These are phyloP conservation scores for Vigna unguiculata DNA, from an alignment of 306 rosid genomes.

Conservation along the genomic window DNA sequence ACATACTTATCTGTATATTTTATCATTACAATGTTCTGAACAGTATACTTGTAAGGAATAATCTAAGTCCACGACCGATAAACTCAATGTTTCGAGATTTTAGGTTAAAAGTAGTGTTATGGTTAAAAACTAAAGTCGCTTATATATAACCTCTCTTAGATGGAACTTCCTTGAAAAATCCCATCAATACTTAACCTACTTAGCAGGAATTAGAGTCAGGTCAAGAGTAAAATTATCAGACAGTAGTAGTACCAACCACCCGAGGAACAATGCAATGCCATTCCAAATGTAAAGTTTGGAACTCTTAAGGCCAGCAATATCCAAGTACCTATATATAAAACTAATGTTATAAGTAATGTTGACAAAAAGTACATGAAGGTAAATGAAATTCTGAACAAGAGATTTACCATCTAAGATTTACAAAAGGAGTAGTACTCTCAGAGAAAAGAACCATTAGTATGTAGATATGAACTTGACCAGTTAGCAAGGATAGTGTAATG, in stretches of 20 bases:
- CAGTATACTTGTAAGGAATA: too few relatives aligned
- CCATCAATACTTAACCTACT: neutral
- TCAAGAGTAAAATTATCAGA: slow-evolving; percentile 28
- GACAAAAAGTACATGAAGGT: slow-evolving; percentile 31
- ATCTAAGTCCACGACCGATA: too few relatives aligned
- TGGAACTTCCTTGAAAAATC: too few relatives aligned
- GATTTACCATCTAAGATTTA: slow-evolving; percentile 80
- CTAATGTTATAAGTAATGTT: slow-evolving; percentile 30
- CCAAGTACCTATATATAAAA: slow-evolving; percentile 72
- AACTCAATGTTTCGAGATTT: too few relatives aligned
- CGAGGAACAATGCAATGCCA: slow-evolving; percentile 72
- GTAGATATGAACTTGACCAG: slow-evolving; percentile 75
- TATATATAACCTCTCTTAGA: too few relatives aligned
- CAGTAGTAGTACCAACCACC: slow-evolving; percentile 71
- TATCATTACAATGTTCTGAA: slow-evolving; percentile 9
- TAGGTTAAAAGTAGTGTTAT: too few relatives aligned
- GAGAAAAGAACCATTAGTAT: slow-evolving; percentile 77
- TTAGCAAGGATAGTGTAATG: slow-evolving; percentile 61
- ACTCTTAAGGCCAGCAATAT: slow-evolving; percentile 68
- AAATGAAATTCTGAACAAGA: slow-evolving; percentile 17
- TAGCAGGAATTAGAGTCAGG: slow-evolving; percentile 9
- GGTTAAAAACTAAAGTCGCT: too few relatives aligned
- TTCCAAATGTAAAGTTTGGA: slow-evolving; percentile 60
- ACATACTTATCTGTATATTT: neutral
- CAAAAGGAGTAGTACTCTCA: slow-evolving; percentile 78